Percentiles rank a stretch among this genome's conserved stretches.
Evolutionary conservation across 192 early-diverging fungal species (phyloP).

Genomic region (Dissophora globulifera): DNA sequence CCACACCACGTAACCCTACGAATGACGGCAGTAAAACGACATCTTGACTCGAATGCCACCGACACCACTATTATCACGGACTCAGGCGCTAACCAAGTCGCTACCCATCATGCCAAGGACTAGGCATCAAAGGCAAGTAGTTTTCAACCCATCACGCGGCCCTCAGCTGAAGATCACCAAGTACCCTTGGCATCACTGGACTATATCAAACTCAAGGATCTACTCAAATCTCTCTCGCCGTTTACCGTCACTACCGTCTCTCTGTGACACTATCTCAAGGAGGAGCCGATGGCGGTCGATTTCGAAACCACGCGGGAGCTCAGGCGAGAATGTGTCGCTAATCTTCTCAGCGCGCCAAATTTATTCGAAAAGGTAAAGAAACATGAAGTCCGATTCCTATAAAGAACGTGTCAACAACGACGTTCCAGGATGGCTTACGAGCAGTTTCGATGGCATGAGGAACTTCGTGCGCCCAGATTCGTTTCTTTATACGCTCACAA

Average conservation of each 20-base stretch:
- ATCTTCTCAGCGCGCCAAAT: constrained; percentile 87
- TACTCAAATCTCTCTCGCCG: constrained; percentile 31
- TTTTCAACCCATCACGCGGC: no score
- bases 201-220: constrained; percentile 23
- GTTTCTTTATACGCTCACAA: constrained; percentile 94
- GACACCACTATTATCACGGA: no score
- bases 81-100: no score
- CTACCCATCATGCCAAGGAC: no score
- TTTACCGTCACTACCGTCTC: constrained; percentile 29
- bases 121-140: no score
- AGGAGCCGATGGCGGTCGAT: constrained; percentile 70
- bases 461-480: constrained; percentile 93
- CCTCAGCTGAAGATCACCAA: no score
- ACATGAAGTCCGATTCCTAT: no score
- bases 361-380: constrained; percentile 95
- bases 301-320: constrained; percentile 79
- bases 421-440: background rate
- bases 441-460: no score
- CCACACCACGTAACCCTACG: background rate
- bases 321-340: constrained; percentile 86
- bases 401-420: background rate
- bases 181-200: constrained; percentile 4
- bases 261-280: constrained; percentile 69
- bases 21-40: no score
- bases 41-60: no score